Conservation (phyloP, 106 monocot genomes). For the Ottelia alismoides region DNA sequence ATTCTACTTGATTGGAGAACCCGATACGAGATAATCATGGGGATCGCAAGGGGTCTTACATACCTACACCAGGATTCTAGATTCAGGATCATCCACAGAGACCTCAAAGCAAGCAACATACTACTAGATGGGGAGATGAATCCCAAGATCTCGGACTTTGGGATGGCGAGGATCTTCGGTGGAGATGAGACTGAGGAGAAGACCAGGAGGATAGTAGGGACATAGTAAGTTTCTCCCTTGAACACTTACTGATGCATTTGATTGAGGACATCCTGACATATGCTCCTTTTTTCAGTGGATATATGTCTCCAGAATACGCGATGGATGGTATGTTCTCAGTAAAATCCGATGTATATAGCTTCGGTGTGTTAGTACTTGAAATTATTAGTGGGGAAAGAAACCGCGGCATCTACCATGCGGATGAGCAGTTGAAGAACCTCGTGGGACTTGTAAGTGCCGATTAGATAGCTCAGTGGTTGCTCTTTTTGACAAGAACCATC, state of each 20-base stretch:
- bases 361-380: constrained; percentile 7
- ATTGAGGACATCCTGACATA: background rate
- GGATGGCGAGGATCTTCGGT: constrained; percentile 8
- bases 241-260: too few relatives aligned
- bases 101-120: constrained; percentile 15
- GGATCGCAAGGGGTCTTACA: constrained; percentile 8
- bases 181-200: background rate
- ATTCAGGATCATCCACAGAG: constrained; percentile 14
- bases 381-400: constrained; percentile 5
- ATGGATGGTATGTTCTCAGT: too few relatives aligned
- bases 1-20: constrained; percentile 2
- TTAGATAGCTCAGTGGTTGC: background rate
- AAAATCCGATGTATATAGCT: too few relatives aligned
- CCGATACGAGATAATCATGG: background rate
- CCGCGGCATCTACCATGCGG: too few relatives aligned
- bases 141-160: constrained; percentile 20
- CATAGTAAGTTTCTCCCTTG: constrained; percentile 14
- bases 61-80: constrained; percentile 16
- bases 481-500: background rate
- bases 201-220: constrained; percentile 12
- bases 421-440: background rate
- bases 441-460: background rate
- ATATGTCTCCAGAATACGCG: too few relatives aligned
- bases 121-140: constrained; percentile 12
- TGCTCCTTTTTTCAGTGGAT: background rate